These are phyloP conservation scores for Penicillium pancosmium DNA, from an alignment of 495 filamentous ascomycete species.

Conservation along the genomic window DNA sequence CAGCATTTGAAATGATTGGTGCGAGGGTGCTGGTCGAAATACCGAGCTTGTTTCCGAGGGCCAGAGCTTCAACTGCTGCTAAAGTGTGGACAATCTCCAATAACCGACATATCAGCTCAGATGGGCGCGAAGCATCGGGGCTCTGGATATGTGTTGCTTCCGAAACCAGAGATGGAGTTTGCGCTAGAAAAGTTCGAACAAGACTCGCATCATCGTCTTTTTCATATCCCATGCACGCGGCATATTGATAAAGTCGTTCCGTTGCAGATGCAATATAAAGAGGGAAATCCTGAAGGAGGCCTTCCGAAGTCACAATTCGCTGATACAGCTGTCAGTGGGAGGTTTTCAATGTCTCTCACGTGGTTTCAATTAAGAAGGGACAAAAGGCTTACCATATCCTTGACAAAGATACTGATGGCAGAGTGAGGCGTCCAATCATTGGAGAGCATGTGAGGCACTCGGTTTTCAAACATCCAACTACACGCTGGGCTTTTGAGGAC, in stretches of 20 bases:
- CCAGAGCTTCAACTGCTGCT: slow-evolving; percentile 15
- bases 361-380: neutral
- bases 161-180: slow-evolving; percentile 10
- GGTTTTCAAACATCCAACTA: slow-evolving; percentile 20
- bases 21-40: slow-evolving; percentile 9
- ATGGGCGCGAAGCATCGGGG: neutral
- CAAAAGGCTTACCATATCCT: slow-evolving; percentile 11
- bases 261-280: slow-evolving; percentile 16
- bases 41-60: slow-evolving; percentile 11
- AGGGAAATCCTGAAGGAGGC: slow-evolving; percentile 12
- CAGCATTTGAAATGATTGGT: slow-evolving; percentile 15
- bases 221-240: slow-evolving; percentile 9
- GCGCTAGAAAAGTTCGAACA: slow-evolving; percentile 14
- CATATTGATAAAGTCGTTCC: slow-evolving; percentile 15
- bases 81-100: slow-evolving; percentile 11
- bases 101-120: slow-evolving; percentile 6
- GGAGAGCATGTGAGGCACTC: slow-evolving; percentile 15
- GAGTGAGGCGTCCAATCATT: slow-evolving; percentile 18
- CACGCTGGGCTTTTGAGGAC: slow-evolving; percentile 12
- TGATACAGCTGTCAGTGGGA: neutral
- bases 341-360: neutral
- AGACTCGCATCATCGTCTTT: slow-evolving; percentile 13
- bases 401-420: slow-evolving; percentile 15
- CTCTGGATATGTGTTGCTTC: slow-evolving; percentile 5
- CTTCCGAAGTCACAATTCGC: slow-evolving; percentile 16